Conservation (phyloP, 2,329 filamentous ascomycete genomes). For the Plenodomus biglobosus region DNA sequence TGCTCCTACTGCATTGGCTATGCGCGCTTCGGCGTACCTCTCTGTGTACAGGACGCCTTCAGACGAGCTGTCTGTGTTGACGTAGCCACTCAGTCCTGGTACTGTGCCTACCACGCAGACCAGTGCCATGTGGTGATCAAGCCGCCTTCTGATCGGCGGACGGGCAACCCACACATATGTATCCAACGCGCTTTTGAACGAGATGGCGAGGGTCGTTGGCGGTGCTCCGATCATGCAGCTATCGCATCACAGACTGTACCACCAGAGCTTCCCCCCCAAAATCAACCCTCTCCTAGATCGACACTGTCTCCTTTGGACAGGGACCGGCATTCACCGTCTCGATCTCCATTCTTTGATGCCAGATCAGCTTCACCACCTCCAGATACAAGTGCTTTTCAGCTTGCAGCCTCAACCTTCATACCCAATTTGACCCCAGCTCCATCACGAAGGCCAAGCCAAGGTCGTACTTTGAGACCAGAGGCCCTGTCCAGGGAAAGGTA, state of each 20-base stretch:
- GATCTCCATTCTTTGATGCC: no score
- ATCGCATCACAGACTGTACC: neutral
- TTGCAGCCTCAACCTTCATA: no score
- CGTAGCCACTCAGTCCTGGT: slow-evolving; percentile 1
- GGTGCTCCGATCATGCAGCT: neutral
- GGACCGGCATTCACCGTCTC: neutral
- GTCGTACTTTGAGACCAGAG: no score
- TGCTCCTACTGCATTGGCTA: slow-evolving; percentile 4
- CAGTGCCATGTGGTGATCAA: slow-evolving; percentile 1
- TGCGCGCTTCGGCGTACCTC: neutral
- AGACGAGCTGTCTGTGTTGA: slow-evolving; percentile 2
- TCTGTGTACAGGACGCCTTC: neutral
- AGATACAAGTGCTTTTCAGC: no score
- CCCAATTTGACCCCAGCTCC: no score
- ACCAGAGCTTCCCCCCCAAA: neutral
- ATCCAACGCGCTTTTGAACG: neutral
- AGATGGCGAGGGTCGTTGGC: neutral
- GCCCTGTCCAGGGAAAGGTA: no score
- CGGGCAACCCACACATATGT: neutral
- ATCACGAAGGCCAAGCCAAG: no score
- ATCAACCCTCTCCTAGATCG: neutral
- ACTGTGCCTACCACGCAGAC: slow-evolving; percentile 1
- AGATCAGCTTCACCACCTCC: no score
- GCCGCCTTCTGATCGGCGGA: neutral
- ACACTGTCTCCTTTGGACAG: neutral